Evolutionary conservation across 1,284 basidiomycete genomes (phyloP), one percentile per base, ranked within the genome.

Genomic region (Cryptococcus sp.): DNA sequence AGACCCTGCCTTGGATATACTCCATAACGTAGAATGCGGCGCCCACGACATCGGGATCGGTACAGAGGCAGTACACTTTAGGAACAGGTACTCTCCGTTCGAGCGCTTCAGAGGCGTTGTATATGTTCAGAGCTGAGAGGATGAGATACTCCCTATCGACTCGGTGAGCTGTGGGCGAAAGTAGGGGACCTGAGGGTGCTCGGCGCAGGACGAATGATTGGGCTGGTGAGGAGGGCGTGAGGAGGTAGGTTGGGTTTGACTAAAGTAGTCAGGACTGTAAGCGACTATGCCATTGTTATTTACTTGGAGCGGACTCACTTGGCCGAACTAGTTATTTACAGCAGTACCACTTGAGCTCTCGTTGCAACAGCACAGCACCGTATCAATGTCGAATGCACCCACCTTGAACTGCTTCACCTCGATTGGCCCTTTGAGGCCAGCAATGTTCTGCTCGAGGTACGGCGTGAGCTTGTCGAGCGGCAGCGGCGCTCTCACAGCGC

Each of bases 1-100:
- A 97, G 71, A 97, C 95, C 46, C 95, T 83, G 0, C 94, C 95
- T 48, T 93, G 86, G 51, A 97, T 75, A 74, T 90, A 97, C 74
- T 95, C 88, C 94, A 97, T 97, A 41, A 98, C 83, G 75, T 97
- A 98, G 80, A 97, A 98, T 0, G 89, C 85, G 35, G 92, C 92
- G 0, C 93, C 95, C 19, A 95, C 83, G 22, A 97, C 84, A 2
- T 78, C 71, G 31, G 71, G 80, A 71, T 97, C 90, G 71, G 89
- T 86, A 75, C 93, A 96, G 1, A 97, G 81, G 40, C 87, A 82
- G 66, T 89, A 88, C 0, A 93, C 91, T 67, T 87, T 84, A 0
- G 94, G 95, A 1, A 96, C 87, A 0, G 94, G 95, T 7, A 97
- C 87, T 15, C 41, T 47, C 6, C 53, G 52, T 7, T 47, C 45